phyloP scores from a whole-genome alignment of 1,284 basidiomycete species.

The Cryptococcus hybrid region DNA sequence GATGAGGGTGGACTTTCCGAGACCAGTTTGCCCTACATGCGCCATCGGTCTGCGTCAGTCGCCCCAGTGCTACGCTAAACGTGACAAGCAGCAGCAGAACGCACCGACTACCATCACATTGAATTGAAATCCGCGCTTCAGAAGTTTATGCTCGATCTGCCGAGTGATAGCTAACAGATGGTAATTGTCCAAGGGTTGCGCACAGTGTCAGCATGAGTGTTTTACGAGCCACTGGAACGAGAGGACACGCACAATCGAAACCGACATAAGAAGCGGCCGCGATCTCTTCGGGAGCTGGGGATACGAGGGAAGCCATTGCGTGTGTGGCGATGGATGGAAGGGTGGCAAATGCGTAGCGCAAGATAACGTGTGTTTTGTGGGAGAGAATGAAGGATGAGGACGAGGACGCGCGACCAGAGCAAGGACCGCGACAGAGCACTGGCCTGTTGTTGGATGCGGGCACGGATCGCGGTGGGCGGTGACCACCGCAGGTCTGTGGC shows the following conservation, averaged over 20 bases:
- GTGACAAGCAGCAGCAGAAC: conserved; percentile 46
- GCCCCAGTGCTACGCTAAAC: no score
- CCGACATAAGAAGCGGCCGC: conserved; percentile 85
- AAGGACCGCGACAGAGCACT: no score
- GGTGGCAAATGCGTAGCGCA: no score
- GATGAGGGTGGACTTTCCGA: conserved; percentile 97
- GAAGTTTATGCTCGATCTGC: conserved; percentile 98
- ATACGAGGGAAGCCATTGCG: conserved; percentile 31
- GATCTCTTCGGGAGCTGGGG: conserved; percentile 59
- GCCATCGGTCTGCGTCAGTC: neutral
- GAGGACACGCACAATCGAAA: conserved; percentile 64
- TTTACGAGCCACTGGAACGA: neutral
- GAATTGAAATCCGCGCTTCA: conserved; percentile 99
- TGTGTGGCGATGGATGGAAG: no score
- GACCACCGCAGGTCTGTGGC: no score
- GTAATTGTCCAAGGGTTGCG: neutral
- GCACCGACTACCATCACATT: conserved; percentile 92
- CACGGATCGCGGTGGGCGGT: no score
- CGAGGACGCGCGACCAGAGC: no score
- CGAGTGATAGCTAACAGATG: conserved; percentile 83
- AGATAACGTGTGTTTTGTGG: neutral
- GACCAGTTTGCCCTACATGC: conserved; percentile 81
- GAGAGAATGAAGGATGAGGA: neutral
- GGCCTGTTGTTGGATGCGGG: neutral
- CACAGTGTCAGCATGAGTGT: neutral